These are phyloP conservation scores for Blastobotrys illinoisensis DNA, from an alignment of 1,139 yeast genomes.

Conservation along the genomic window DNA sequence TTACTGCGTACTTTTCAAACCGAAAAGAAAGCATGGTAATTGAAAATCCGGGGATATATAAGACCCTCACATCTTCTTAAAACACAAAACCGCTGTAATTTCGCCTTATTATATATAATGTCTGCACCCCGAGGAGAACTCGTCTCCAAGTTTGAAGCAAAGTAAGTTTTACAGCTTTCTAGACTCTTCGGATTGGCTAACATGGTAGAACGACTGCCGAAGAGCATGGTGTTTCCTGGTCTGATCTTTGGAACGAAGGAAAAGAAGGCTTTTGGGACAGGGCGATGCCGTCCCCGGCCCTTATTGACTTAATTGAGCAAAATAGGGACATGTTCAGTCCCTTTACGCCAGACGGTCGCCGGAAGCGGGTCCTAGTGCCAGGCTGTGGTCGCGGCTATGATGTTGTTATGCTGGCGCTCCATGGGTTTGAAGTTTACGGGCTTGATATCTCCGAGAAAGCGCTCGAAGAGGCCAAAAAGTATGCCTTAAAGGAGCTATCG, in stretches of 20 bases:
- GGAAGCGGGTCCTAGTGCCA: constrained; percentile 7
- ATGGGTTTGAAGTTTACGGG: constrained; percentile 9
- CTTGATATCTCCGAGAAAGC: constrained; percentile 6
- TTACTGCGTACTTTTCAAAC: neutral
- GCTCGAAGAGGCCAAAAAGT: constrained; percentile 6
- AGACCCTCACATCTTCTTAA: neutral
- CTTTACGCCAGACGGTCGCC: neutral
- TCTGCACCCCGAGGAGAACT: neutral
- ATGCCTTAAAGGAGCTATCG: neutral
- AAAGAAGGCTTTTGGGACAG: constrained; percentile 5
- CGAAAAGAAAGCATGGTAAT: neutral
- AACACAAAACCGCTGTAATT: too few species aligned
- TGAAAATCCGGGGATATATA: neutral
- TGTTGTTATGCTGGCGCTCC: constrained; percentile 8
- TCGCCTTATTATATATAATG: neutral
- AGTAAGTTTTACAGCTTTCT: neutral
- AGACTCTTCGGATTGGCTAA: neutral
- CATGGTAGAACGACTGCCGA: neutral
- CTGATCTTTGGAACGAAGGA: constrained; percentile 5
- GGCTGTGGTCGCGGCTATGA: constrained; percentile 10
- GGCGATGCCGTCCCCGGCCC: constrained; percentile 7
- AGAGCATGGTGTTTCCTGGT: constrained; percentile 2
- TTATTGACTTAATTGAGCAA: constrained; percentile 4
- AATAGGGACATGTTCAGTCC: constrained; percentile 3
- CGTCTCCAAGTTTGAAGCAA: neutral